phyloP scores from a whole-genome alignment of 306 rosid species.

The Vicia villosa region DNA sequence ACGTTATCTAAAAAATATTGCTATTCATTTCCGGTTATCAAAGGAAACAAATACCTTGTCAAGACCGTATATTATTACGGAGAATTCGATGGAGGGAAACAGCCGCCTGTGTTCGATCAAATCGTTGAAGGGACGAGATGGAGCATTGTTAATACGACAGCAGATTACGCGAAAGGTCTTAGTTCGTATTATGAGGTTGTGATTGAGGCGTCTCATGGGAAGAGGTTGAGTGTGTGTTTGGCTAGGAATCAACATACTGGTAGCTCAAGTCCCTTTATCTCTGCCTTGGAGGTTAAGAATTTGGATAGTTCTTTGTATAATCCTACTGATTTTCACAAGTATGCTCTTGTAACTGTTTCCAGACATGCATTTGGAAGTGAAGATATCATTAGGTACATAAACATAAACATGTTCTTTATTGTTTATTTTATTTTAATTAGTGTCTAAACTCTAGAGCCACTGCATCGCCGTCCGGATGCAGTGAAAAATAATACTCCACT shows the following conservation, averaged over 20 bases:
- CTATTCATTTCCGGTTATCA: conserved; percentile 57
- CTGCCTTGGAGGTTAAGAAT: conserved; percentile 73
- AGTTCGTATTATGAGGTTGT: conserved; percentile 74
- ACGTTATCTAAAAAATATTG: conserved; percentile 63
- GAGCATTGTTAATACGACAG: conserved; percentile 72
- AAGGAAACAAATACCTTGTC: conserved; percentile 62
- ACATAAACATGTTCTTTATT: neutral
- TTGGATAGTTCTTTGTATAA: conserved; percentile 68
- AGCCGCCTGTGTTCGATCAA: conserved; percentile 89
- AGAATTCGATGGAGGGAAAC: conserved; percentile 63
- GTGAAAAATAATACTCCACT: too few relatives aligned
- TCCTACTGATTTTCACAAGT: conserved; percentile 63
- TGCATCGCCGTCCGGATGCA: too few relatives aligned
- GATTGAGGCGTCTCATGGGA: conserved; percentile 47
- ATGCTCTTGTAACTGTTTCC: conserved; percentile 67
- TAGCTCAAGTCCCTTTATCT: conserved; percentile 68
- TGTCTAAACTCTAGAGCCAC: neutral
- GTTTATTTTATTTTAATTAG: neutral
- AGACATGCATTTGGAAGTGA: conserved; percentile 59
- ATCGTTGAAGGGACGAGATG: conserved; percentile 80
- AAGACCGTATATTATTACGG: conserved; percentile 77
- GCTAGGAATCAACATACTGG: conserved; percentile 64
- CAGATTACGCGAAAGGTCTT: conserved; percentile 68
- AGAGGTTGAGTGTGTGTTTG: conserved; percentile 68
- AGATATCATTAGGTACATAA: conserved; percentile 57